A percentile compares a stretch with the other conserved stretches of the same genome.
Evolutionary conservation across 169 alveolate genomes (phyloP).

Genomic region (Blepharisma undulans): DNA sequence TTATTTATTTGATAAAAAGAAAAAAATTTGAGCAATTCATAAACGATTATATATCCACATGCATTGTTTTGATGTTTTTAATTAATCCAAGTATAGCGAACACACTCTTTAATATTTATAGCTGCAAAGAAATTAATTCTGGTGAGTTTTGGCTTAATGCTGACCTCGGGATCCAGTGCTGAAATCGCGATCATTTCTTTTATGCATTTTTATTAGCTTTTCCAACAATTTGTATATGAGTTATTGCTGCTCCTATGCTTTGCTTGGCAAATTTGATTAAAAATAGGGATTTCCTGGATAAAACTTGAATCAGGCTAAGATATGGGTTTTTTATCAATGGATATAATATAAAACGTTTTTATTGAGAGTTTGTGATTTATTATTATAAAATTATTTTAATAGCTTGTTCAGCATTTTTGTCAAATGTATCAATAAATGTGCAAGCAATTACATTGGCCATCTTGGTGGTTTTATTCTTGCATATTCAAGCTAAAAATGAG

Average conservation of each 20-base stretch:
- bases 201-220: constrained; percentile 37
- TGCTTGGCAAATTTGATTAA: not conserved
- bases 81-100: not conserved
- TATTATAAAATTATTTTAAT: constrained; percentile 44
- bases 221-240: constrained; percentile 54
- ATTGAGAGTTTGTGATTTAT: constrained; percentile 56
- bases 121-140: not conserved
- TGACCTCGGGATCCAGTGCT: not conserved
- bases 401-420: constrained; percentile 27
- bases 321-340: constrained; percentile 54
- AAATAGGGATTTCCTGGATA: constrained; percentile 1
- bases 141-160: not conserved
- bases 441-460: not conserved
- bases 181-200: not conserved
- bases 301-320: constrained; percentile 6
- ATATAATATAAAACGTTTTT: constrained; percentile 36
- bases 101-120: not conserved
- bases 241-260: constrained; percentile 47
- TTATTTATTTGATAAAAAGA: not conserved
- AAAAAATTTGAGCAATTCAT: not conserved
- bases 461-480: too few relatives aligned
- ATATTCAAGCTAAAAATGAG: not conserved
- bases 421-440: not conserved
- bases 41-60: not conserved
- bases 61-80: not conserved